Conservation (phyloP, 2,329 filamentous ascomycete genomes). For the Orbilia quercus region DNA sequence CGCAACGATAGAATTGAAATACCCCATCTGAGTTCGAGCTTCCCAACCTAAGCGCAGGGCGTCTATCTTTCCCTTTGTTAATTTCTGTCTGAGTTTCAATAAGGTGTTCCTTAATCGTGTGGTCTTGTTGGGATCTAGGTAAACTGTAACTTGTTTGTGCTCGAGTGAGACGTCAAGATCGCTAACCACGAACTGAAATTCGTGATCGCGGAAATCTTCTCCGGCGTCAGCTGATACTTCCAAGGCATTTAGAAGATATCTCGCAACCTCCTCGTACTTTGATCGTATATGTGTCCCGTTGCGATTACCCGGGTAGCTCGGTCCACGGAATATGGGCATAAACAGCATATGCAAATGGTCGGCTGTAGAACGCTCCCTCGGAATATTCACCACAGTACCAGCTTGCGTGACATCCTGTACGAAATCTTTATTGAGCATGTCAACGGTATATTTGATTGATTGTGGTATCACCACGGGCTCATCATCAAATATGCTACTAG, state of each 20-base stretch:
- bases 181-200: conserved; percentile 31
- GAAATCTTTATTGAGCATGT: conserved; percentile 41
- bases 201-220: neutral
- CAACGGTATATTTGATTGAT: conserved; percentile 7
- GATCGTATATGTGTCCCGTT: conserved; percentile 14
- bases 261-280: conserved; percentile 20
- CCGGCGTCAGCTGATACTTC: neutral
- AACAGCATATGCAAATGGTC: conserved; percentile 34
- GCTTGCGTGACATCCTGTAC: conserved; percentile 13
- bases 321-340: conserved; percentile 17
- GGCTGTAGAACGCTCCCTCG: conserved; percentile 7
- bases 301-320: neutral
- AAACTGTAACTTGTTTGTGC: conserved; percentile 26
- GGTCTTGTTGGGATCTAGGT: conserved; percentile 37
- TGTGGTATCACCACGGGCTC: neutral
- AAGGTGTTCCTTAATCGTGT: conserved; percentile 30
- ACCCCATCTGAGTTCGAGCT: conserved; percentile 18
- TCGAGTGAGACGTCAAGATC: conserved; percentile 29
- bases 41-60: conserved; percentile 19
- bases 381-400: neutral
- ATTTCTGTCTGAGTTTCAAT: conserved; percentile 17
- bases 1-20: conserved; percentile 24
- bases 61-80: neutral
- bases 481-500: neutral
- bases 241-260: conserved; percentile 35